A percentile compares a stretch with the other conserved stretches of the same genome.
Conservation (phyloP, 2,329 filamentous ascomycete species). For the Aspergillus felis region DNA sequence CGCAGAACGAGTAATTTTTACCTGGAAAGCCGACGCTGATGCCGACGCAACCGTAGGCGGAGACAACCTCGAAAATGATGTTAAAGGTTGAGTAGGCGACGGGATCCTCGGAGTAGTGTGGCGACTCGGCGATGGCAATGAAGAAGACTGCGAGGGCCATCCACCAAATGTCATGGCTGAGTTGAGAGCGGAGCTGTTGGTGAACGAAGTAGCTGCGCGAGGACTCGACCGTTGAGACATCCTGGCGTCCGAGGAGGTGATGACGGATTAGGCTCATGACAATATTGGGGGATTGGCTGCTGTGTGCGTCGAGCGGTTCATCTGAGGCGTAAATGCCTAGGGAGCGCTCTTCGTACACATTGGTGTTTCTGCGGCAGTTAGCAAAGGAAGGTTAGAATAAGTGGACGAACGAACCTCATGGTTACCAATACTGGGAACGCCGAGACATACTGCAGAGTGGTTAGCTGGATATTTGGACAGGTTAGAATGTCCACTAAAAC, state of each 20-base stretch:
- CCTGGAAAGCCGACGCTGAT: constrained; percentile 55
- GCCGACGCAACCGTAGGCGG: constrained; percentile 60
- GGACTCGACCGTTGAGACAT: constrained; percentile 17
- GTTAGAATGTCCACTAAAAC: not conserved
- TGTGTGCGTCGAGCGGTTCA: constrained; percentile 14
- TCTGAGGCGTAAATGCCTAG: constrained; percentile 49
- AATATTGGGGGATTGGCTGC: constrained; percentile 18
- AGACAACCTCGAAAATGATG: constrained; percentile 47
- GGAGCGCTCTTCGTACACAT: constrained; percentile 67
- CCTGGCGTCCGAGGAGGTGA: constrained; percentile 22
- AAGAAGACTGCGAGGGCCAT: constrained; percentile 58
- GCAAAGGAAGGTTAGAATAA: not conserved
- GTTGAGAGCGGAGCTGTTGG: constrained; percentile 60
- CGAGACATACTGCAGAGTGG: constrained; percentile 28
- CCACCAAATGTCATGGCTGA: constrained; percentile 66
- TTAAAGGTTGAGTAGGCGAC: constrained; percentile 57
- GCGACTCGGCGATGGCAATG: constrained; percentile 58
- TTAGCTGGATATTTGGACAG: constrained; percentile 4
- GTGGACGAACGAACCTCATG: constrained; percentile 21
- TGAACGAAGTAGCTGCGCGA: constrained; percentile 49
- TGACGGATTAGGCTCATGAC: constrained; percentile 24
- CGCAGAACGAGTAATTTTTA: constrained; percentile 53
- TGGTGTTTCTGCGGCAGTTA: constrained; percentile 53
- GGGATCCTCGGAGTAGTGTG: constrained; percentile 51
- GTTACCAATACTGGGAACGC: constrained; percentile 34